phyloP scores from a whole-genome alignment of 306 rosid species.

The Potentilla sterilis region DNA sequence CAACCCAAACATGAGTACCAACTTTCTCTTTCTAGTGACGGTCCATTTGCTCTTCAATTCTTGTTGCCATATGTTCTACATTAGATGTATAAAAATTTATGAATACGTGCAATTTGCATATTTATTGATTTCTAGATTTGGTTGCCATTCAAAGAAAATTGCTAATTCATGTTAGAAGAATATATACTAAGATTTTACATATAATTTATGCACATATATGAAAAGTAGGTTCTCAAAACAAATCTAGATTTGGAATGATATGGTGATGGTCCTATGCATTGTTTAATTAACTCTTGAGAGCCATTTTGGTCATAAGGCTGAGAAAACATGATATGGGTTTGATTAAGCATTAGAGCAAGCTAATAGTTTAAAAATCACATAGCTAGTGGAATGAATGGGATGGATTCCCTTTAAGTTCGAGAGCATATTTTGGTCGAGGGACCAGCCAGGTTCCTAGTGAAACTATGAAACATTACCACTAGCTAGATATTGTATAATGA shows the following conservation, averaged over 20 bases:
- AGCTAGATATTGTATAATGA: neutral
- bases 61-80: no score
- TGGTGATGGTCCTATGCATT: neutral
- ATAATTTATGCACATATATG: neutral
- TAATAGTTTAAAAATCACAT: neutral
- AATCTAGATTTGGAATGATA: slow-evolving; percentile 3
- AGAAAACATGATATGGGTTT: neutral
- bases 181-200: neutral
- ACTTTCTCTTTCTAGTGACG: no score
- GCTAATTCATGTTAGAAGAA: neutral
- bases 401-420: neutral
- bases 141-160: no score
- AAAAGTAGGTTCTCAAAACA: neutral
- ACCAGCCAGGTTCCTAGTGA: slow-evolving; percentile 6
- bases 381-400: neutral
- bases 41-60: no score
- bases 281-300: neutral
- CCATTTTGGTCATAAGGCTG: slow-evolving; percentile 2
- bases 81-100: no score
- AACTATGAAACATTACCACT: neutral
- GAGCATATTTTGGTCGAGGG: neutral
- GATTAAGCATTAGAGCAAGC: neutral
- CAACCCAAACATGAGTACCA: no score
- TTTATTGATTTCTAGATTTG: no score
- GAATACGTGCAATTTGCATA: no score